Conservation (phyloP, 2,329 filamentous ascomycete genomes). For the Chaetomium sp. region DNA sequence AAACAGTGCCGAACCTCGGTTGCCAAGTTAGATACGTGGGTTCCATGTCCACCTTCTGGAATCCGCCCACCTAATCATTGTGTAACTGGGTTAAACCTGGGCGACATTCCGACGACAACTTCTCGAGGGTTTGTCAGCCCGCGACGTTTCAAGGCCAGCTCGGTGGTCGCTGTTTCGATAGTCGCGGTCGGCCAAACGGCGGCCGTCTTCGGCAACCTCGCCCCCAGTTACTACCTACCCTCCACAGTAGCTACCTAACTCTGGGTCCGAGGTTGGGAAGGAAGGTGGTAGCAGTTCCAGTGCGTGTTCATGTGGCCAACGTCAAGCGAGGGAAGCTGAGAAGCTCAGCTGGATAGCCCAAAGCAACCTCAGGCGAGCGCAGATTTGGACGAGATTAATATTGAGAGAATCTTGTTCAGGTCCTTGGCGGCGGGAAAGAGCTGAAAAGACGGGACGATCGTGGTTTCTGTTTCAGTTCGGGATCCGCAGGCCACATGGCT, state of each 20-base stretch:
- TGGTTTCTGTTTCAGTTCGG: slow-evolving; percentile 19
- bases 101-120: neutral
- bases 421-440: neutral
- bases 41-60: neutral
- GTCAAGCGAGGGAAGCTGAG: neutral
- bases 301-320: neutral
- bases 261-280: neutral
- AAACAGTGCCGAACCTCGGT: slow-evolving; percentile 3
- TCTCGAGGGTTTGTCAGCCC: neutral
- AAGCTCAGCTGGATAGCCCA: neutral
- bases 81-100: neutral
- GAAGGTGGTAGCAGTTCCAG: neutral
- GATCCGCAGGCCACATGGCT: slow-evolving; percentile 25
- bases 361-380: neutral
- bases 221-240: too few relatives aligned
- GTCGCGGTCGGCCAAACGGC: neutral
- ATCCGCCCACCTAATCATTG: neutral
- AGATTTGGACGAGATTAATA: neutral
- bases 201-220: neutral
- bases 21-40: neutral
- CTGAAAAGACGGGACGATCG: slow-evolving; percentile 8
- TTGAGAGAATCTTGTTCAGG: neutral
- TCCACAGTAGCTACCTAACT: too few relatives aligned
- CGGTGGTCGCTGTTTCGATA: slow-evolving; percentile 2
- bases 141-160: slow-evolving; percentile 8